These are phyloP conservation scores for Pythium biforme DNA, from an alignment of 352 stramenopile genomes.

Conservation along the genomic window DNA sequence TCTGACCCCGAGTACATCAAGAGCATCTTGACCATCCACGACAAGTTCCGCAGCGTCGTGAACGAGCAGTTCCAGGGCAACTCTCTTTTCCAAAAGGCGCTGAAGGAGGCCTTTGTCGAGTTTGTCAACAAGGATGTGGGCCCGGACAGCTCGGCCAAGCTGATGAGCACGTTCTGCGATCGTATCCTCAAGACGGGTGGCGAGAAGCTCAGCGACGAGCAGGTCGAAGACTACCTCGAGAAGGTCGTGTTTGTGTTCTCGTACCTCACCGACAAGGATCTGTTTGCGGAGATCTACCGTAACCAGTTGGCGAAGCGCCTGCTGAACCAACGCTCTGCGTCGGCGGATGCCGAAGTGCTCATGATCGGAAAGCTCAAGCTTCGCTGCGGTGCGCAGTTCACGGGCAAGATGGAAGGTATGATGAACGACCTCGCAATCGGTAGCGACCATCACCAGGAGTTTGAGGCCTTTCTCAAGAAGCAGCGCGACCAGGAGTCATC, in stretches of 20 bases:
- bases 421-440: conserved; percentile 98
- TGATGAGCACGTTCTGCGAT: conserved; percentile 99
- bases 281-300: conserved; percentile 99
- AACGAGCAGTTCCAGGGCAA: conserved; percentile 97
- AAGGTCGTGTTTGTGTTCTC: conserved; percentile 99
- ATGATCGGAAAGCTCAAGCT: conserved; percentile 99
- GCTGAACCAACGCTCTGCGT: conserved; percentile 97
- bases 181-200: conserved; percentile 97
- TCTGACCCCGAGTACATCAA: conserved; percentile 98
- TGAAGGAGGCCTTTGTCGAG: conserved; percentile 99
- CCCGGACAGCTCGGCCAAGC: conserved; percentile 96
- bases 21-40: conserved; percentile 95
- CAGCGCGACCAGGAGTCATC: conserved; percentile 66
- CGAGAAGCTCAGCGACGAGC: conserved; percentile 97
- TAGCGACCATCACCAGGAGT: conserved; percentile 96
- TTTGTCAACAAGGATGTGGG: conserved; percentile 99
- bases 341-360: conserved; percentile 96
- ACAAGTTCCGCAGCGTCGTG: conserved; percentile 98
- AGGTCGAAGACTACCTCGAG: conserved; percentile 97
- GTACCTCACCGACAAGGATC: conserved; percentile 99
- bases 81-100: conserved; percentile 98
- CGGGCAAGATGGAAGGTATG: conserved; percentile 99
- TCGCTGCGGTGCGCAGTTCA: conserved; percentile 98
- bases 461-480: conserved; percentile 92
- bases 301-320: conserved; percentile 99